Evolutionary conservation across 441 rosid species (phyloP), one percentile per base, ranked within the genome.

Genomic region (Rhodomyrtus psidioides): DNA sequence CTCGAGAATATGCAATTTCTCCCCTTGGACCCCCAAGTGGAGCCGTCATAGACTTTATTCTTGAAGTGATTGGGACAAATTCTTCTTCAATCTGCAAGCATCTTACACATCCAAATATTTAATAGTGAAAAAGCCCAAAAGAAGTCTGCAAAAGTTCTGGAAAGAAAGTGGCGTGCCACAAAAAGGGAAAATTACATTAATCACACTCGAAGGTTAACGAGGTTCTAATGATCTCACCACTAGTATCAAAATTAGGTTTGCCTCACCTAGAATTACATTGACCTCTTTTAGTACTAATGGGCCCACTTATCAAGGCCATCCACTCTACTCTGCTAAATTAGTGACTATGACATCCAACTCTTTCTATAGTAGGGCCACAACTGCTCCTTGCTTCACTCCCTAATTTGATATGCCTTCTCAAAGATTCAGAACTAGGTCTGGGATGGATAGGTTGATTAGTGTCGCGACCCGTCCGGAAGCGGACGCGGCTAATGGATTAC

Each of bases 11-110:
- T 49, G 88, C 89, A 87, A 97, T 91, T 87, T 96, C 99, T 19
- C 99, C 99, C 91, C 92, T 96, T 23, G 98, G 94, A 7, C 96
- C 98, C 85, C 95, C 97, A 87, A 96, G 91, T 65, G 98, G 93
- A 53, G 97, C 91, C 42, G 95, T 91, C 60, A 92, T 94, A 85
- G 98, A 96, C 91, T 89, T 96, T 89, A 97, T 93, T 91, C 98
- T 94, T 82, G 94, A 87, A 87, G 94, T 60, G 75, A 96, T 94
- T 53, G 99, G 99, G 53, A 94, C 81, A 85, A 96, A 97, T 91
- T 94, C 98, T 91, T 96, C 98, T 81, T 92, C 86, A 84, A 95
- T 94, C 99, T 97, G 85, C 88, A 91, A 51, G 49, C 59, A 62
- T 81, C 83, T 87, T 81, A 55, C 87, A 85, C 39, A 70, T 83